Conservation (phyloP, 2,329 filamentous ascomycete species). For the Trichoderma arundinaceum region DNA sequence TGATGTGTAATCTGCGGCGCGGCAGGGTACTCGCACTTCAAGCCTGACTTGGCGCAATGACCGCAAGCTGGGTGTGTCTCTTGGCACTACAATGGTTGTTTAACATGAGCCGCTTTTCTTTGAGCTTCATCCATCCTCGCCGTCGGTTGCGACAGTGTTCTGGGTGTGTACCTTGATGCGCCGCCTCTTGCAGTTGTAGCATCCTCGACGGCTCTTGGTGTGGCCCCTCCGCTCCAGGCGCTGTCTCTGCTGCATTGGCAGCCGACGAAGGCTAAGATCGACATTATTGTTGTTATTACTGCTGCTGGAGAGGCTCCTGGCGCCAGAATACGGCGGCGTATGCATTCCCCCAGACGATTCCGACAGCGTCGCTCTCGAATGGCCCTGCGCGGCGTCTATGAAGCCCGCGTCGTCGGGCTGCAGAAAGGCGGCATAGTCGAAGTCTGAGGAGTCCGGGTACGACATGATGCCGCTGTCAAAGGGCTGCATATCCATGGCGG, state of each 20-base stretch:
- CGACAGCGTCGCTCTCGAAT: slow-evolving; percentile 34
- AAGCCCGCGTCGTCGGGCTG: slow-evolving; percentile 40
- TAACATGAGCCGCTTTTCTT: not conserved
- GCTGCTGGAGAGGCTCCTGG: slow-evolving; percentile 36
- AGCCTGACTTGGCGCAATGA: slow-evolving; percentile 66
- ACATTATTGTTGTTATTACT: slow-evolving; percentile 21
- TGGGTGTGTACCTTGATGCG: slow-evolving; percentile 61
- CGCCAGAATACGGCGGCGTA: slow-evolving; percentile 42
- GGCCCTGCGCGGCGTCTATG: slow-evolving; percentile 31
- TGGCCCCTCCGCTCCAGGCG: slow-evolving; percentile 64
- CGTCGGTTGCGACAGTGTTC: not conserved
- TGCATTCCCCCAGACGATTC: slow-evolving; percentile 41
- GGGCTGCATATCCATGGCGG: slow-evolving; percentile 41
- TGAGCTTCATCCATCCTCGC: too few species aligned
- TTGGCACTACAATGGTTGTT: slow-evolving; percentile 58
- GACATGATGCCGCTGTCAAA: slow-evolving; percentile 41
- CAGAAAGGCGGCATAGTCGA: slow-evolving; percentile 50
- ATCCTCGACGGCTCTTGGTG: slow-evolving; percentile 69
- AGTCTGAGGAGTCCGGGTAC: slow-evolving; percentile 43
- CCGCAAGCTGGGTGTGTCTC: slow-evolving; percentile 67
- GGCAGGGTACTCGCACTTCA: slow-evolving; percentile 67
- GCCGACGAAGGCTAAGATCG: slow-evolving; percentile 32
- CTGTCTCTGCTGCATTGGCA: slow-evolving; percentile 42
- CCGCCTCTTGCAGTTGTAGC: slow-evolving; percentile 70
- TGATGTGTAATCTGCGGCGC: slow-evolving; percentile 57